Conservation (phyloP, 768 basidiomycete species). For the Floccularia luteovirens region DNA sequence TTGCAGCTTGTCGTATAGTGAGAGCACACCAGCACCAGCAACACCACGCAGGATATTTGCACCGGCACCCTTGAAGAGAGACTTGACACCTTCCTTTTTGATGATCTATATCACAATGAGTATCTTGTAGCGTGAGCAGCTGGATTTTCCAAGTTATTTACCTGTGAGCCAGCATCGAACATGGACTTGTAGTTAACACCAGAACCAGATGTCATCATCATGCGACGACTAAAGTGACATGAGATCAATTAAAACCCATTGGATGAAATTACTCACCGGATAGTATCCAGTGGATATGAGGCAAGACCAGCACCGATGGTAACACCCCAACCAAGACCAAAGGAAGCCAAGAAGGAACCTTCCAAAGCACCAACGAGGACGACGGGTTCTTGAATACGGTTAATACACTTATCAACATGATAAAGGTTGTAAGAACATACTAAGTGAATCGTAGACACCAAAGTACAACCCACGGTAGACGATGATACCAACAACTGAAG, state of each 20-base stretch:
- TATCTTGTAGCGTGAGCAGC: no score
- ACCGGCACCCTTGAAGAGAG: conserved; percentile 99
- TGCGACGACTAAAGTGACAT: conserved; percentile 79
- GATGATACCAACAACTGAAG: conserved; percentile 98
- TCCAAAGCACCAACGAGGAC: conserved; percentile 93
- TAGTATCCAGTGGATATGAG: conserved; percentile 91
- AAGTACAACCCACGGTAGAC: conserved; percentile 99
- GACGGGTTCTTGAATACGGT: conserved; percentile 67
- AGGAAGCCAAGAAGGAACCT: conserved; percentile 96
- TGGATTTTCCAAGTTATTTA: conserved; percentile 4
- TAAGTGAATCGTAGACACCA: conserved; percentile 93
- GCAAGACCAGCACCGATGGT: conserved; percentile 99
- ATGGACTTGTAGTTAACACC: conserved; percentile 98
- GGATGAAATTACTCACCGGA: conserved; percentile 47
- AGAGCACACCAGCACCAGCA: conserved; percentile 99
- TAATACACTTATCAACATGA: conserved; percentile 11
- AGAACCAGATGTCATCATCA: conserved; percentile 99
- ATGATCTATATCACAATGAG: no score
- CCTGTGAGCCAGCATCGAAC: conserved; percentile 91
- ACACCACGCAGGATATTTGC: conserved; percentile 96
- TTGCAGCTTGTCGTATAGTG: conserved; percentile 98
- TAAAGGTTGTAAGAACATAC: conserved; percentile 35
- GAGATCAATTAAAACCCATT: conserved; percentile 11
- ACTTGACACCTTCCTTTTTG: conserved; percentile 91
- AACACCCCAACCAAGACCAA: conserved; percentile 97